phyloP scores from a whole-genome alignment of 352 stramenopile species.

The Pythium monospermum region DNA sequence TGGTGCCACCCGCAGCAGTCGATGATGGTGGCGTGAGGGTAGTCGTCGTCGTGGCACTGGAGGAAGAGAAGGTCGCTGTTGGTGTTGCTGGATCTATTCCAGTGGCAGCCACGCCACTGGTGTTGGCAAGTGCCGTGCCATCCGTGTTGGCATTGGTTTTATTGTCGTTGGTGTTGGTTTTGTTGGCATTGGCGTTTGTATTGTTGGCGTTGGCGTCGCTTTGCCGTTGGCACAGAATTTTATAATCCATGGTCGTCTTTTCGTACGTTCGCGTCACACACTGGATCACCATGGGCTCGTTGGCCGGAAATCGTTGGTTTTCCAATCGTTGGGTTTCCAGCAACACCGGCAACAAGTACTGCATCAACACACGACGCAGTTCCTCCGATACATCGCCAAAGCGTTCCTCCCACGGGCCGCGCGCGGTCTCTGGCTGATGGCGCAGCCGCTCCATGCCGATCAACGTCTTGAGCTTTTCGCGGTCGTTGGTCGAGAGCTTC shows the following conservation, averaged over 20 bases:
- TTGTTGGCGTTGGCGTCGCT: no score
- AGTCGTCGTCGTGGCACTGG: not conserved
- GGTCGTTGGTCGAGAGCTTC: constrained; percentile 40
- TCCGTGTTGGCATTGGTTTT: not conserved
- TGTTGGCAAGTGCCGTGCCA: not conserved
- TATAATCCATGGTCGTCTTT: constrained; percentile 62
- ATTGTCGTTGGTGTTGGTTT: no score
- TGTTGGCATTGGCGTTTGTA: no score
- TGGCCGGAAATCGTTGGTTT: not conserved
- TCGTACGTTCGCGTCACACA: constrained; percentile 54
- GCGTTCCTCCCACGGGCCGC: constrained; percentile 26
- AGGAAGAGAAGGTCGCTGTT: no score
- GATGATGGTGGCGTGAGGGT: not conserved
- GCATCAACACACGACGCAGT: constrained; percentile 46
- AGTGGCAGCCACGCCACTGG: no score
- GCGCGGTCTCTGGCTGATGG: constrained; percentile 2
- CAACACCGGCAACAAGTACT: constrained; percentile 49
- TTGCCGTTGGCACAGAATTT: constrained; percentile 26
- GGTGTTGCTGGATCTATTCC: no score
- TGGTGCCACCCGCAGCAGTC: not conserved
- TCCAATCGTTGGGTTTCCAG: constrained; percentile 25
- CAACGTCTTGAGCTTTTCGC: constrained; percentile 46
- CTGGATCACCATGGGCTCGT: constrained; percentile 23
- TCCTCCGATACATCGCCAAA: constrained; percentile 54
- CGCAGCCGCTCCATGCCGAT: constrained; percentile 28